phyloP scores from a whole-genome alignment of 1,284 basidiomycete genomes.

The Ceratobasidium sp. region DNA sequence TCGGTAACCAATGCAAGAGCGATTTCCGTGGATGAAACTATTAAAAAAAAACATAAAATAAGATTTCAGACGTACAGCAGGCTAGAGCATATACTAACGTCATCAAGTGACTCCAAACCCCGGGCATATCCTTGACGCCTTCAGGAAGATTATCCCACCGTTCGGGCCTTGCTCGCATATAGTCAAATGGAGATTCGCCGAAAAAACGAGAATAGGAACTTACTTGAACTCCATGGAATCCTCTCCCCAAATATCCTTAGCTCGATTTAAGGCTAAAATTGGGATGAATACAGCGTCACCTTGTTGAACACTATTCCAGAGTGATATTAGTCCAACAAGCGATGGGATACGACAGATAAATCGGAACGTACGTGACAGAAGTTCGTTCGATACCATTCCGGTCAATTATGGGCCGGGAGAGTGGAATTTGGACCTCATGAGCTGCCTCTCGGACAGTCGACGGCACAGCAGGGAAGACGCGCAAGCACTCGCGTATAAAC shows the following conservation, averaged over 20 bases:
- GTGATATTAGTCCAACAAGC: too few relatives aligned
- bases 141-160: conserved; percentile 69
- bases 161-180: conserved; percentile 61
- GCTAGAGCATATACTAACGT: conserved; percentile 59
- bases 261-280: conserved; percentile 44
- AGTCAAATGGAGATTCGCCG: conserved; percentile 55
- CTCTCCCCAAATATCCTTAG: conserved; percentile 47
- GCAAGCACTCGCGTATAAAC: conserved; percentile 45
- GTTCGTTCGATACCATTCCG: conserved; percentile 21
- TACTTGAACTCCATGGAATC: conserved; percentile 59
- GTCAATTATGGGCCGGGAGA: conserved; percentile 39
- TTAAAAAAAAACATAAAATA: not conserved
- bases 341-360: not conserved
- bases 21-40: conserved; percentile 33
- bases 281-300: conserved; percentile 36
- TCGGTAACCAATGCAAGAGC: conserved; percentile 46
- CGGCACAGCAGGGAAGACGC: conserved; percentile 38
- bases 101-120: conserved; percentile 71
- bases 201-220: conserved; percentile 63
- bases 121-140: conserved; percentile 65
- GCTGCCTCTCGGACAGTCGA: conserved; percentile 33
- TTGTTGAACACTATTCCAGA: conserved; percentile 43
- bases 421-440: conserved; percentile 45
- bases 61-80: conserved; percentile 44
- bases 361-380: conserved; percentile 36